A percentile compares a stretch with the other conserved stretches of the same genome.
These are phyloP conservation scores for Ogataea polymorpha DNA, from an alignment of 805 yeast genomes.

Conservation along the genomic window DNA sequence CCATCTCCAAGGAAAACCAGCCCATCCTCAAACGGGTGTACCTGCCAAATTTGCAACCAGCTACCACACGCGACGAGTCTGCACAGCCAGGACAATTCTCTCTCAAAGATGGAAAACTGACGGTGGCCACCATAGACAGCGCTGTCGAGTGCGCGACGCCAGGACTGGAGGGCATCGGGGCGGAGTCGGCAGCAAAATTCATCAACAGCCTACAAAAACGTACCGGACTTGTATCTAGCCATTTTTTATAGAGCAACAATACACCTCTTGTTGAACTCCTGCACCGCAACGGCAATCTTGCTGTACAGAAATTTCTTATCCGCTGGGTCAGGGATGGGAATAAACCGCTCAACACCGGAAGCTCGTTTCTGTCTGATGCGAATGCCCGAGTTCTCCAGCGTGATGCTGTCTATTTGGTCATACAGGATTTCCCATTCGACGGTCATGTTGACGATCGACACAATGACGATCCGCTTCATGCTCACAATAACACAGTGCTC, in stretches of 20 bases:
- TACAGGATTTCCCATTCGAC: conserved; percentile 72
- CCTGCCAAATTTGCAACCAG: conserved; percentile 37
- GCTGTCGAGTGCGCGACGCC: conserved; percentile 35
- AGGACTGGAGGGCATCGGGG: conserved; percentile 54
- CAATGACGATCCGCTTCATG: conserved; percentile 62
- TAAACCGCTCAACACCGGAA: conserved; percentile 48
- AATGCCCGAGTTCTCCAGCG: conserved; percentile 78
- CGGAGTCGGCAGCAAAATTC: conserved; percentile 47
- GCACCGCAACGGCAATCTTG: conserved; percentile 76
- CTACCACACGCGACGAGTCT: not conserved
- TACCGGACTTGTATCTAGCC: conserved; percentile 29
- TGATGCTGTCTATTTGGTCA: conserved; percentile 63
- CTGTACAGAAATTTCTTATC: conserved; percentile 66
- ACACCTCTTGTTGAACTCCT: conserved; percentile 61
- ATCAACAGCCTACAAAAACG: conserved; percentile 43
- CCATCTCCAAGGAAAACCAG: conserved; percentile 28
- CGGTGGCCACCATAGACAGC: conserved; percentile 46
- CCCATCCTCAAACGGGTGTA: conserved; percentile 40
- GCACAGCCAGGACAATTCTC: conserved; percentile 29
- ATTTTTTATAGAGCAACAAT: conserved; percentile 21
- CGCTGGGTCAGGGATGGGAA: conserved; percentile 70
- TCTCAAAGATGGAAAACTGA: conserved; percentile 19
- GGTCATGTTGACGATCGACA: conserved; percentile 57
- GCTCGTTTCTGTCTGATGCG: conserved; percentile 50
- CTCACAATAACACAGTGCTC: conserved; percentile 78